Evolutionary conservation across 2,329 filamentous ascomycete species (phyloP).

Genomic region (Colletotrichum sp.): DNA sequence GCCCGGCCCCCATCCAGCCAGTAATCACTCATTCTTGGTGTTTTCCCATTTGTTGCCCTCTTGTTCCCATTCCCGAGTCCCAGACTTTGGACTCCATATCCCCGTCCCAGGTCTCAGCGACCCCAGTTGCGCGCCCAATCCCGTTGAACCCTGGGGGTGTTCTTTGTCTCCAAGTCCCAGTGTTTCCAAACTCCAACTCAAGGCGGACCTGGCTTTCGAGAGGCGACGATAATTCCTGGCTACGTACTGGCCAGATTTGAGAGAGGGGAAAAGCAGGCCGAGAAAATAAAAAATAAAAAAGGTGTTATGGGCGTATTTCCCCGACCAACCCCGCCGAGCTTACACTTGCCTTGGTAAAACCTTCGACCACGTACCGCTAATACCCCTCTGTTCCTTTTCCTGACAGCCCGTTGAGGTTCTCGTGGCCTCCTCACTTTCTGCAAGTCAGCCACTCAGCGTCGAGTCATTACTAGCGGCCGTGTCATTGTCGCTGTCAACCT

Average conservation of each 20-base stretch:
- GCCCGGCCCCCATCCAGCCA: slow-evolving; percentile 4
- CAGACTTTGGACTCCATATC: neutral
- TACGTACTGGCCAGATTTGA: neutral
- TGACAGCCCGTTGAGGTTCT: slow-evolving; percentile 6
- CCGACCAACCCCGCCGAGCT: neutral
- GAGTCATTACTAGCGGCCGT: slow-evolving; percentile 16
- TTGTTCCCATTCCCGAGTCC: neutral
- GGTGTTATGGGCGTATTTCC: neutral
- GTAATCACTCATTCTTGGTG: neutral
- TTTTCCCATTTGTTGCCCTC: neutral
- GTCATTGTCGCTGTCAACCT: slow-evolving; percentile 1
- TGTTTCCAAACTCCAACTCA: neutral
- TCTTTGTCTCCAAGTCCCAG: neutral
- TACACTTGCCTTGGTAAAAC: neutral
- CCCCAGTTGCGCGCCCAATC: neutral
- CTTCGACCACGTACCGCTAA: neutral
- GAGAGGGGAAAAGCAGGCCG: neutral
- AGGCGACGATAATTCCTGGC: neutral
- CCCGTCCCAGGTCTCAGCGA: neutral
- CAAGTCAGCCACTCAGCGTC: slow-evolving; percentile 8
- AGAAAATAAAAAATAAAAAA: neutral
- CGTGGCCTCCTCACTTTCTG: neutral
- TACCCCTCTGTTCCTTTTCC: neutral
- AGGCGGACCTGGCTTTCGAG: neutral
- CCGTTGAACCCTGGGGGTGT: neutral